phyloP scores from a whole-genome alignment of 2,329 filamentous ascomycete genomes.

The Pezizomycotina sp. region DNA sequence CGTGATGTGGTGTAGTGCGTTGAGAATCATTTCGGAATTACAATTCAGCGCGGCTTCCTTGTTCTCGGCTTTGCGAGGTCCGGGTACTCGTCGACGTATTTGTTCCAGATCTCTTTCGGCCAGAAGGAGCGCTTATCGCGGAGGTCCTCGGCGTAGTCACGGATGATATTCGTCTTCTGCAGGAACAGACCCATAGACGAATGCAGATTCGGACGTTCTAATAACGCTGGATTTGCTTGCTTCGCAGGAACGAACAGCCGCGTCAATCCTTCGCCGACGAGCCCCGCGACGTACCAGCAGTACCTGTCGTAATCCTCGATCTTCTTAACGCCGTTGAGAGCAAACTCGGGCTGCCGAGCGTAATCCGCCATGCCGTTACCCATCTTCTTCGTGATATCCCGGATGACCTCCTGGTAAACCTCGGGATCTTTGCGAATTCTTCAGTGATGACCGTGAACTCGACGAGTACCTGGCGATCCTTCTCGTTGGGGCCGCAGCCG shows the following conservation, averaged over 20 bases:
- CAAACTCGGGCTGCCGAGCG: conserved; percentile 64
- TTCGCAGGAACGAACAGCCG: conserved; percentile 74
- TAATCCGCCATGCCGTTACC: conserved; percentile 98
- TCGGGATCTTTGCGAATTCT: conserved; percentile 75
- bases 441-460: conserved; percentile 75
- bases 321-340: conserved; percentile 62
- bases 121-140: conserved; percentile 81
- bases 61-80: conserved; percentile 71
- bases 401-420: conserved; percentile 69
- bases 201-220: conserved; percentile 62
- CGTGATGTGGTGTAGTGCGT: conserved; percentile 69
- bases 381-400: conserved; percentile 87
- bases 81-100: conserved; percentile 77
- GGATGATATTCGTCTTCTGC: conserved; percentile 97
- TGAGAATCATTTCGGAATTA: conserved; percentile 85
- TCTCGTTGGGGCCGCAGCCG: conserved; percentile 76
- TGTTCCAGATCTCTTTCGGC: conserved; percentile 92
- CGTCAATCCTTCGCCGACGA: conserved; percentile 91
- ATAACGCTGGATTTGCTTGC: conserved; percentile 69
- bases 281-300: conserved; percentile 94
- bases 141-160: conserved; percentile 80
- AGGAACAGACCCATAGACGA: conserved; percentile 96
- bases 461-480: conserved; percentile 79
- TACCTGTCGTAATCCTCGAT: conserved; percentile 86
- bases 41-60: conserved; percentile 63